phyloP scores from a whole-genome alignment of 306 rosid species.

The Dryas octopetala region DNA sequence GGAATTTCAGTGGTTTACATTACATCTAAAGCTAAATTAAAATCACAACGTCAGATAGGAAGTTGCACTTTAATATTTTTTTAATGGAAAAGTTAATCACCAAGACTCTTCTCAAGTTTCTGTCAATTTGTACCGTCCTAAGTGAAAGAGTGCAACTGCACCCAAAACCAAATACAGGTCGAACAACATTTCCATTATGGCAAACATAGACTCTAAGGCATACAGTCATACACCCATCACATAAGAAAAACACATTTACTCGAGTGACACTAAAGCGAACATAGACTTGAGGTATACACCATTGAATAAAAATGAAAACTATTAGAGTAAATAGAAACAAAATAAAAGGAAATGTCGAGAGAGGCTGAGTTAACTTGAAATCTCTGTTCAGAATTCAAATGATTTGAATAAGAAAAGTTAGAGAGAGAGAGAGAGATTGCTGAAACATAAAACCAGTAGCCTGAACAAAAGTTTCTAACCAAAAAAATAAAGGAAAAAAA shows the following conservation, averaged over 20 bases:
- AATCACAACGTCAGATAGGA: conserved; percentile 3
- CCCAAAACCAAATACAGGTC: background rate
- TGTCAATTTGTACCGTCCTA: background rate
- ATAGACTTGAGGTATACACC: background rate
- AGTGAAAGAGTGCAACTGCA: background rate
- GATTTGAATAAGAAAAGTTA: background rate
- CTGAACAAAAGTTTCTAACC: background rate
- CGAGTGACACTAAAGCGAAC: background rate
- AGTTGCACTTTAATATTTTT: background rate
- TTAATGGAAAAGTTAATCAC: background rate
- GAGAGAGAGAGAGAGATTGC: background rate
- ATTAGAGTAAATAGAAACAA: background rate
- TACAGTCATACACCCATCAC: background rate
- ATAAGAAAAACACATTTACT: background rate
- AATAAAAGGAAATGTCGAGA: background rate
- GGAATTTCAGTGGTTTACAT: background rate
- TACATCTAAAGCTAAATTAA: conserved; percentile 22
- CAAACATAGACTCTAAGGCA: background rate
- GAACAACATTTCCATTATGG: background rate
- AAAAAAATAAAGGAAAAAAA: background rate
- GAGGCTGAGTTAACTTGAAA: background rate
- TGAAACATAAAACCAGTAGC: background rate
- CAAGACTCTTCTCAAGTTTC: conserved; percentile 1
- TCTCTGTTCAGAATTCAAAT: background rate
- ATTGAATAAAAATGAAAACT: conserved; percentile 4